Evolutionary conservation across 371 early-diverging fungal species (phyloP).

Genomic region (Apophysomyces trapeziformis): DNA sequence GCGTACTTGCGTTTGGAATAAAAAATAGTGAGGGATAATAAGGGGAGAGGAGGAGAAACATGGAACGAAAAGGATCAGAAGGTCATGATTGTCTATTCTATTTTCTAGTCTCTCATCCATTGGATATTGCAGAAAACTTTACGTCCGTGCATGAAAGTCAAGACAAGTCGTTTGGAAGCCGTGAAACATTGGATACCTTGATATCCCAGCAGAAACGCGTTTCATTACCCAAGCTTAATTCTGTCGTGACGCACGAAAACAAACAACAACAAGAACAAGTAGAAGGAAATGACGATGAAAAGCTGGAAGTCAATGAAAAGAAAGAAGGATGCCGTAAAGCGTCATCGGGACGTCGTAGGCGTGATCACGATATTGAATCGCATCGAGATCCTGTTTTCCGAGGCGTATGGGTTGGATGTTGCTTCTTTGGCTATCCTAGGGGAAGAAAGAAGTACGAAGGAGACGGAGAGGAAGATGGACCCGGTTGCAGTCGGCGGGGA

Average conservation of each 20-base stretch:
- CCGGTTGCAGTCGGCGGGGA: slow-evolving; percentile 15
- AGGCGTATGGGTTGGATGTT: slow-evolving; percentile 19
- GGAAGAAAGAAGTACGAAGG: not conserved
- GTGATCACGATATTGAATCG: not conserved
- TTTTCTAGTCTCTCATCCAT: slow-evolving; percentile 1
- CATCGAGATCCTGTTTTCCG: not conserved
- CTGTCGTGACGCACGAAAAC: not conserved
- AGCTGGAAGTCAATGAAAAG: not conserved
- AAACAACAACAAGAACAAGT: not conserved
- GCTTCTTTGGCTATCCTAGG: slow-evolving; percentile 15
- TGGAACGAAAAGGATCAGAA: not conserved
- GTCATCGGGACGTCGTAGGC: not conserved
- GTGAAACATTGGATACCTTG: not conserved
- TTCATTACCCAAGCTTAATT: not conserved
- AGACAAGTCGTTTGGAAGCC: not conserved
- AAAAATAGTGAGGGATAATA: not conserved
- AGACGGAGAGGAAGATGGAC: not conserved
- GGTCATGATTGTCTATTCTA: not conserved
- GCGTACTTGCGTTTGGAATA: slow-evolving; percentile 5
- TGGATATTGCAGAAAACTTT: slow-evolving; percentile 5
- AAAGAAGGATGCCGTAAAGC: not conserved
- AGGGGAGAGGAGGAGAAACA: not conserved
- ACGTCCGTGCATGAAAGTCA: not conserved
- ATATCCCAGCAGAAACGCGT: not conserved
- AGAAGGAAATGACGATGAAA: slow-evolving; percentile 1